Conservation (phyloP, 495 filamentous ascomycete genomes). For the Penicillium lagena region DNA sequence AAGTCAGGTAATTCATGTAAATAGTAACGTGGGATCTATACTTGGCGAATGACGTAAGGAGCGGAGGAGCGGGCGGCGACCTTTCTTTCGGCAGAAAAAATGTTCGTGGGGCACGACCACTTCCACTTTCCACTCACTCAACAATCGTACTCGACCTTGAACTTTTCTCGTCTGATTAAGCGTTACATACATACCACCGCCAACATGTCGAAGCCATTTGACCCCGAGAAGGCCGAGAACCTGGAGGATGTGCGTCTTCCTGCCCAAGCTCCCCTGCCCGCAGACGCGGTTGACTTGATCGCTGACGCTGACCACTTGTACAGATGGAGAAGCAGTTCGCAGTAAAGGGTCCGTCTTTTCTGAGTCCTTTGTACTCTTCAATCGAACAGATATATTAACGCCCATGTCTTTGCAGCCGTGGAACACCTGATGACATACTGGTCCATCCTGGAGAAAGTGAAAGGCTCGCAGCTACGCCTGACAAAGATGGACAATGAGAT, state of each 20-base stretch:
- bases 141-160: not conserved
- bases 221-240: conserved; percentile 67
- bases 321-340: conserved; percentile 99
- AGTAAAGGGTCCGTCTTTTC: conserved; percentile 66
- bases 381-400: conserved; percentile 9
- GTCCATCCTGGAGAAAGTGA: conserved; percentile 85
- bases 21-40: too few relatives aligned
- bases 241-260: conserved; percentile 58
- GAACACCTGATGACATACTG: conserved; percentile 97
- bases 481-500: conserved; percentile 96
- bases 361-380: not conserved
- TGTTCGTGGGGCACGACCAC: conserved; percentile 22
- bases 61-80: too few relatives aligned
- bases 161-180: not conserved
- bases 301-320: conserved; percentile 17
- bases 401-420: conserved; percentile 50
- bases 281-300: not conserved
- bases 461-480: conserved; percentile 76
- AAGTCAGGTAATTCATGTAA: too few relatives aligned
- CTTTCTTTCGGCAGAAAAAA: conserved; percentile 23
- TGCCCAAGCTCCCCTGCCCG: not conserved
- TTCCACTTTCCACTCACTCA: conserved; percentile 6
- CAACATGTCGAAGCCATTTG: conserved; percentile 48
- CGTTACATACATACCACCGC: not conserved
- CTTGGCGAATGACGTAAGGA: too few relatives aligned